Evolutionary conservation across 2,329 filamentous ascomycete species (phyloP), one percentile per base, ranked within the genome.

Genomic region (Talaromyces marneffei): DNA sequence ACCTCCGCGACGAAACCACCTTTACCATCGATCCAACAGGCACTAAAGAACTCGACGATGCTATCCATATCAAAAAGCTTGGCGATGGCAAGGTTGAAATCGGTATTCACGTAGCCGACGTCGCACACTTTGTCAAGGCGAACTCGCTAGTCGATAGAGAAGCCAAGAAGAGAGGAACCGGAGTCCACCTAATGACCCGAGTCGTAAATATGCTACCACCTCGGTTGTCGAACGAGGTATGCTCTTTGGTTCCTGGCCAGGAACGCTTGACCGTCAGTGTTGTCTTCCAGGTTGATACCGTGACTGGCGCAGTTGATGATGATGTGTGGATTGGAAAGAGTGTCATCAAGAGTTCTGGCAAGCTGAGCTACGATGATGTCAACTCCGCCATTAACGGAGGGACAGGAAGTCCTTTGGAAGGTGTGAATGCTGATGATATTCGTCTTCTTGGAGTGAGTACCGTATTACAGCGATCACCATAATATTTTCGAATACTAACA

Each of bases 131-230:
- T 73, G 91, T 99, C 74, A 97, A 97, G 83, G 83, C 88, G 53
- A 96, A 95, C 80, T 96, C 92, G 16, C 85, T 97, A 50, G 92
- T 97, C 56, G 94, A 99, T 71, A 89, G 94, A 52, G 94, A 99
- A 78, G 94, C 94, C 10, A 96, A 94, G 85, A 99, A 97, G 83
- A 91, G 94, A 66, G 93, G 93, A 64, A 97, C 92, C 61, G 92
- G 92, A 37, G 94, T 99, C 25, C 95, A 97, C 72, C 83, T 99
- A 65, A 89, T 96, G 79, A 94, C 96, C 79, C 87, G 92, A 79
- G 88, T 80, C 81, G 93, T 85, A 82, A 93, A 81, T 70, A 87
- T 99, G 83, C 85, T 99, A 39, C 94, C 94, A 14, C 83, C 90
- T 1, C 92, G 91, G 77, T 82, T 99, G 65, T 89, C 92, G 7